phyloP scores from a whole-genome alignment of 1,139 yeast species.

The Yamadazyma aaseri region DNA sequence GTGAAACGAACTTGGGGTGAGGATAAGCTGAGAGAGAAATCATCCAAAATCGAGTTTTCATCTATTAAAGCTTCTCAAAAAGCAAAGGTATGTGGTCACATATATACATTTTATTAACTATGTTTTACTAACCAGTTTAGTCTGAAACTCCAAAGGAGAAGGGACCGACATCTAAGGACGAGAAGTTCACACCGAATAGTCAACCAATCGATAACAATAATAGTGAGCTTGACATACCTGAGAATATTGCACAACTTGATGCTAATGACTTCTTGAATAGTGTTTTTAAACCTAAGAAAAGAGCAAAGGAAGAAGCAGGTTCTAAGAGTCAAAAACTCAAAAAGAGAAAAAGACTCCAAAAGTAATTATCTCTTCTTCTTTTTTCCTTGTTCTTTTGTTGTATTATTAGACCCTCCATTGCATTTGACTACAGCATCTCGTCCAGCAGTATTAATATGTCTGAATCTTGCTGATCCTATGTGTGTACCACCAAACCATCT shows the following conservation, averaged over 20 bases:
- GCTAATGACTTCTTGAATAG: constrained; percentile 7
- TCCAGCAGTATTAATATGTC: constrained; percentile 87
- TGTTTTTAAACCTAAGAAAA: constrained; percentile 19
- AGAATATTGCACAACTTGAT: constrained; percentile 5
- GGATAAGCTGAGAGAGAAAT: background rate
- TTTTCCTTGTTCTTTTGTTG: constrained; percentile 12
- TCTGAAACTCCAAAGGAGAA: background rate
- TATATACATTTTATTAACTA: background rate
- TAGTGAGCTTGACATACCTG: no score
- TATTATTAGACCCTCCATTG: constrained; percentile 33
- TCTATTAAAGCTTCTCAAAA: constrained; percentile 3
- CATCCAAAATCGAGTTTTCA: constrained; percentile 5
- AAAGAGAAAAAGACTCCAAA: constrained; percentile 11
- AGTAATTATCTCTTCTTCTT: constrained; percentile 21
- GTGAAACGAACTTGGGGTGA: constrained; percentile 28
- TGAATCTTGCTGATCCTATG: constrained; percentile 90
- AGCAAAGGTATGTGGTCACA: constrained; percentile 2
- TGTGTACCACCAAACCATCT: constrained; percentile 95
- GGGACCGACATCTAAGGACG: background rate
- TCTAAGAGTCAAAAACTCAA: constrained; percentile 8
- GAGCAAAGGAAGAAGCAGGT: constrained; percentile 6
- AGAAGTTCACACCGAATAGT: no score
- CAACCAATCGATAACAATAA: no score
- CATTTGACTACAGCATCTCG: constrained; percentile 78
- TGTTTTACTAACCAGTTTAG: background rate